Conservation (phyloP, 2,329 filamentous ascomycete genomes). For the Stemphylium beticola region DNA sequence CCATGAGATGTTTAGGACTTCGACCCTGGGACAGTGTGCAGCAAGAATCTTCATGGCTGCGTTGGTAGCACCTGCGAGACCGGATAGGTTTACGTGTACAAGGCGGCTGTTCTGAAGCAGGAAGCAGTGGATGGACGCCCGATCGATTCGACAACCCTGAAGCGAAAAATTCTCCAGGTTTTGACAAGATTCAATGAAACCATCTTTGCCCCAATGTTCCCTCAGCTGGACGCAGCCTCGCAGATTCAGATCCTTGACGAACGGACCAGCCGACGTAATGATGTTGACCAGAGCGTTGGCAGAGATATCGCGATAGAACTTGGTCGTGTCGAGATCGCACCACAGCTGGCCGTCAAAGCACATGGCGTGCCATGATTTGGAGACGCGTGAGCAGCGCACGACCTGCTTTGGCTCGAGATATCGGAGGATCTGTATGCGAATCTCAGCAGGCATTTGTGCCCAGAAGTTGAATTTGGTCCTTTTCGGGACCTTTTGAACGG, state of each 20-base stretch:
- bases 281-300: slow-evolving; percentile 83
- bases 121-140: slow-evolving; percentile 76
- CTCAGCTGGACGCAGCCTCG: slow-evolving; percentile 89
- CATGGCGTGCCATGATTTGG: slow-evolving; percentile 76
- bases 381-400: slow-evolving; percentile 77
- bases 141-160: slow-evolving; percentile 87
- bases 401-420: slow-evolving; percentile 82
- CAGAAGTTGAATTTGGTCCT: slow-evolving; percentile 70
- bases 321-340: slow-evolving; percentile 79
- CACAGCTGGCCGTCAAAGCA: slow-evolving; percentile 97
- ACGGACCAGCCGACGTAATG: slow-evolving; percentile 83
- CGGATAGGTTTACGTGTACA: slow-evolving; percentile 84
- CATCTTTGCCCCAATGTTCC: slow-evolving; percentile 77
- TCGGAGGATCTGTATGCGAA: slow-evolving; percentile 77
- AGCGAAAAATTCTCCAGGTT: slow-evolving; percentile 89
- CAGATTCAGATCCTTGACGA: slow-evolving; percentile 88
- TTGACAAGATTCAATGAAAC: slow-evolving; percentile 80
- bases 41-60: slow-evolving; percentile 86
- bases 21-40: slow-evolving; percentile 78
- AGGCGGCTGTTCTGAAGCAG: slow-evolving; percentile 79
- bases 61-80: slow-evolving; percentile 79
- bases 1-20: slow-evolving; percentile 90
- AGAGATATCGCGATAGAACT: slow-evolving; percentile 87
- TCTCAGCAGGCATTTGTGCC: slow-evolving; percentile 80
- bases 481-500: slow-evolving; percentile 43